Evolutionary conservation across 352 stramenopile genomes (phyloP).

Genomic region (Globisporangium lucens): DNA sequence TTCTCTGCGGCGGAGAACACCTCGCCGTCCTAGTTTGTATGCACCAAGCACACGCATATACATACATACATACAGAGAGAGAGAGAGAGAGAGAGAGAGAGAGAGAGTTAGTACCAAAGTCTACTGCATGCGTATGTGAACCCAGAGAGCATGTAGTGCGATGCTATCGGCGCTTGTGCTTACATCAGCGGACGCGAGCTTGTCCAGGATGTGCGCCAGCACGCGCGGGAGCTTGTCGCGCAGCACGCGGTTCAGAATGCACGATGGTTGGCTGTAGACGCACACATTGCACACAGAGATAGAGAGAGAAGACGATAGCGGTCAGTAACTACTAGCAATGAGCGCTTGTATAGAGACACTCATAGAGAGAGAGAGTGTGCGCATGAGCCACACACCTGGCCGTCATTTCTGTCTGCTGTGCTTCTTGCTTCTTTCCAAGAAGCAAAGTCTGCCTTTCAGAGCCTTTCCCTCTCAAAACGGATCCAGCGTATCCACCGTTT

Average conservation of each 20-base stretch:
- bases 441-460: neutral
- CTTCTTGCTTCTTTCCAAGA: conserved; percentile 1
- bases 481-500: conserved; percentile 3
- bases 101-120: too few species aligned
- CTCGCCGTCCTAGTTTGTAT: conserved; percentile 13
- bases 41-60: neutral
- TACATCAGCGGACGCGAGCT: conserved; percentile 36
- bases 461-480: conserved; percentile 8
- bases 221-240: conserved; percentile 50
- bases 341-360: neutral
- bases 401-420: neutral
- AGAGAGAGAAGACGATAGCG: neutral
- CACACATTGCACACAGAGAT: neutral
- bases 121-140: neutral
- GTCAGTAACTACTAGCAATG: neutral
- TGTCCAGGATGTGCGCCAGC: conserved; percentile 53
- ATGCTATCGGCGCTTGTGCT: neutral
- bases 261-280: neutral
- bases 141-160: neutral
- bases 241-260: conserved; percentile 41
- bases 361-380: neutral
- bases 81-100: too few species aligned
- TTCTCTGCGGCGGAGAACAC: conserved; percentile 49
- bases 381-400: conserved; percentile 3
- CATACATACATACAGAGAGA: neutral